Base-by-base conservation (phyloP, 805 yeast species). In the Kuraishia floccosa region DNA sequence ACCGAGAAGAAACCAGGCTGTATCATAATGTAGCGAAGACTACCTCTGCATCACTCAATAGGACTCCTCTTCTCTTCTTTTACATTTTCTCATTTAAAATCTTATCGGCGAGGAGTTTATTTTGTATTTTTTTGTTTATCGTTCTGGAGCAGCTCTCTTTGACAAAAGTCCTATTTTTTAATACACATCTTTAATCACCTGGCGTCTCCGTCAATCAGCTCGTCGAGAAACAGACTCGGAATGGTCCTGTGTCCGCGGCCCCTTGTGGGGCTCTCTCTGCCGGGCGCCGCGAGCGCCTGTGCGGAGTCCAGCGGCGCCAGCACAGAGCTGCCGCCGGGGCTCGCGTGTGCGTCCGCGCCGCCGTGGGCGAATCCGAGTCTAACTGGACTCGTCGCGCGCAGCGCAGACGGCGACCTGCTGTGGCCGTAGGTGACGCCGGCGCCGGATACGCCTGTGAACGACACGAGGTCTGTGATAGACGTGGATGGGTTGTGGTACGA, bases 211-310 rank as follows among this genome's bases (percentile, higher is more conserved):
- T 64, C 72, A 35, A 68, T 62, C 54, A 68, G 60, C 35, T 62
- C 63, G 30, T 68, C 73, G 41, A 68, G 55, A 39, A 65, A 66
- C 56, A 61, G 60, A 34, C 67, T 58, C 16, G 74, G 75, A 26
- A 63, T 54, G 2, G 63, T 49, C 35, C 34, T 40, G 19, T 39
- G 38, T 24, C 35, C 33, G 27, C 24, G 24, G 6, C 25, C 30
- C 16, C 31, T 28, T 11, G 25, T 15, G 4, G 12, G 12, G 11
- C 25, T 22, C n/a, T 16, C 27, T 12, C 27, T 24, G 17, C 16
- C 27, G 9, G 27, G 27, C 17, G 27, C 27, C 7, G 14, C 15
- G 17, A 24, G 14, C 14, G 17, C 27, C 15, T 8, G 15, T 10
- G 15, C 27, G 14, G 15, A 24, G 16, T n/a, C 15, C n/a, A 14